phyloP scores from a whole-genome alignment of 352 stramenopile species.

The Phytophthora europaea region DNA sequence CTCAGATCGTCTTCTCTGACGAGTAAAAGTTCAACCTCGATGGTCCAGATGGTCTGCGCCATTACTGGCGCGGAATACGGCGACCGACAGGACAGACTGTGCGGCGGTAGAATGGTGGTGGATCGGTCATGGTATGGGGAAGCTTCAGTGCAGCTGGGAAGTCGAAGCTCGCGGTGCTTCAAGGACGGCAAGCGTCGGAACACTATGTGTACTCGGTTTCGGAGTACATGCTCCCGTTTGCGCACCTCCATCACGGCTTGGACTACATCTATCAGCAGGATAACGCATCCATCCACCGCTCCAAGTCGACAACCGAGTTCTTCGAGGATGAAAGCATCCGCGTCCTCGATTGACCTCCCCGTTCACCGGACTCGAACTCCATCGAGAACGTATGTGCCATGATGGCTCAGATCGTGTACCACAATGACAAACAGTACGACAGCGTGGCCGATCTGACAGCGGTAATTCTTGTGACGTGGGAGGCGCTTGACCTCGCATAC shows the following conservation, averaged over 20 bases:
- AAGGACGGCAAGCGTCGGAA: no score
- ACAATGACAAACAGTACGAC: conserved; percentile 23
- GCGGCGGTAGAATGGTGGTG: no score
- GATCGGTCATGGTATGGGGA: no score
- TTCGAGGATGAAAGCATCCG: conserved; percentile 10
- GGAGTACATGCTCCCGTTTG: conserved; percentile 13
- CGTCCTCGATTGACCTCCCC: conserved; percentile 3
- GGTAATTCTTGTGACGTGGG: not conserved
- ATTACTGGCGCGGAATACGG: conserved; percentile 15
- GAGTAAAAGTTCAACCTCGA: conserved; percentile 25
- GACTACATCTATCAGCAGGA: conserved; percentile 30
- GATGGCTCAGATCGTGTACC: conserved; percentile 28
- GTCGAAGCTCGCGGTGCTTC: no score
- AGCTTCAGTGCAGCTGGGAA: no score
- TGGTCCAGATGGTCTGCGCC: conserved; percentile 17
- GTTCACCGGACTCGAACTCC: conserved; percentile 17
- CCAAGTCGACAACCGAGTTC: not conserved
- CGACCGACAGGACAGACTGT: not conserved
- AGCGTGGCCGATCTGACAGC: not conserved
- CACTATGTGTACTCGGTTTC: conserved; percentile 25
- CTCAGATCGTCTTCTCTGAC: conserved; percentile 11
- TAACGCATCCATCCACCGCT: conserved; percentile 15
- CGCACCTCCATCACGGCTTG: not conserved
- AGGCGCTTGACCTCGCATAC: not conserved
- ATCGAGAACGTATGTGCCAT: not conserved